phyloP scores from a whole-genome alignment of 1,284 basidiomycete species.

The Moesziomyces parantarcticus region DNA sequence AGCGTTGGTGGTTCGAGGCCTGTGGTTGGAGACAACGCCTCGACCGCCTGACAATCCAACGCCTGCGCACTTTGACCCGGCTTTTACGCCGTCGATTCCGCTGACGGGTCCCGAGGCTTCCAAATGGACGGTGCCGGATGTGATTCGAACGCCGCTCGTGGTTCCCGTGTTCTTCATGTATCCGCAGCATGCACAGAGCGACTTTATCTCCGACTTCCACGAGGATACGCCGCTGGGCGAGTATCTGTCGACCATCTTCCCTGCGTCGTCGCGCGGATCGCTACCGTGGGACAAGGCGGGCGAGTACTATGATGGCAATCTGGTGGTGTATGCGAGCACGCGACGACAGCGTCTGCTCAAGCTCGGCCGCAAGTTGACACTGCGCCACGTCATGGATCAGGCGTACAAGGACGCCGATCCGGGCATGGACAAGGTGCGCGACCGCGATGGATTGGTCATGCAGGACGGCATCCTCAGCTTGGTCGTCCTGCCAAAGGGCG shows the following conservation, averaged over 20 bases:
- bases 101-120: slow-evolving; percentile 13
- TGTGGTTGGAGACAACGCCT: slow-evolving; percentile 56
- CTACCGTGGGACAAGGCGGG: slow-evolving; percentile 81
- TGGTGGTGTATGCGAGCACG: slow-evolving; percentile 87
- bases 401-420: slow-evolving; percentile 70
- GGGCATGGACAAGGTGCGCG: slow-evolving; percentile 71
- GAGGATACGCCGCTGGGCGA: slow-evolving; percentile 84
- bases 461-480: slow-evolving; percentile 87
- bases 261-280: slow-evolving; percentile 72
- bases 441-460: slow-evolving; percentile 83
- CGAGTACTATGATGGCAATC: slow-evolving; percentile 77
- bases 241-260: slow-evolving; percentile 86
- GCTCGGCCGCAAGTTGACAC: slow-evolving; percentile 85
- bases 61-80: slow-evolving; percentile 71
- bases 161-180: slow-evolving; percentile 92
- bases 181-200: slow-evolving; percentile 86
- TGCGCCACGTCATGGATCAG: slow-evolving; percentile 77
- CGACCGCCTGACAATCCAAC: slow-evolving; percentile 73
- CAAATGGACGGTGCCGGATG: slow-evolving; percentile 59
- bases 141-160: slow-evolving; percentile 75
- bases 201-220: slow-evolving; percentile 85
- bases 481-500: slow-evolving; percentile 84
- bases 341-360: slow-evolving; percentile 81
- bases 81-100: slow-evolving; percentile 56
- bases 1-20: slow-evolving; percentile 74